A percentile compares a stretch with the other conserved stretches of the same genome.
phyloP scores from a whole-genome alignment of 2,329 filamentous ascomycete species.

The Ophiocordyceps sinensis region DNA sequence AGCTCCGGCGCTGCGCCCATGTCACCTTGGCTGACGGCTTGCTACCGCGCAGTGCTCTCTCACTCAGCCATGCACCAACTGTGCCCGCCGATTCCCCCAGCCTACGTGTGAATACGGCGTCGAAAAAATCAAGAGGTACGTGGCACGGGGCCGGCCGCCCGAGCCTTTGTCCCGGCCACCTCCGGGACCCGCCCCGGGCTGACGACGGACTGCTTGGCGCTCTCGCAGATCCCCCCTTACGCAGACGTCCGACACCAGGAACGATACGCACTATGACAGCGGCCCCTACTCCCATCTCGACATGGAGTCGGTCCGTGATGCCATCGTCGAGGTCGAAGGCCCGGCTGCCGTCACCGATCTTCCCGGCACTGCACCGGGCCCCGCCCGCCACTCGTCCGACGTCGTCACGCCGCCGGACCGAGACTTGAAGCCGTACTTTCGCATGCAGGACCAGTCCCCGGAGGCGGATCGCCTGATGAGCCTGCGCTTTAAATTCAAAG shows the following conservation, averaged over 20 bases:
- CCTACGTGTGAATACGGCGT: constrained; percentile 32
- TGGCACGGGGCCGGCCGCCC: neutral
- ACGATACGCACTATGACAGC: constrained; percentile 1
- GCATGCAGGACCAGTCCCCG: constrained; percentile 3
- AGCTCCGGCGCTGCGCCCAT: neutral
- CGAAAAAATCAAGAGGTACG: constrained; percentile 11
- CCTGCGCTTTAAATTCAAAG: constrained; percentile 11
- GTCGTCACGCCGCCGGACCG: neutral
- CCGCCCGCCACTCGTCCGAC: neutral
- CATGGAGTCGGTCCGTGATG: constrained; percentile 18
- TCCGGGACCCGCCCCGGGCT: too few relatives aligned
- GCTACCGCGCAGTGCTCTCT: constrained; percentile 31
- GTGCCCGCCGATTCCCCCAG: constrained; percentile 34
- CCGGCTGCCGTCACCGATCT: constrained; percentile 1
- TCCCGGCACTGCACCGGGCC: neutral
- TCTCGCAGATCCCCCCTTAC: constrained; percentile 1
- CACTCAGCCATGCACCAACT: constrained; percentile 38
- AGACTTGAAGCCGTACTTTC: constrained; percentile 1
- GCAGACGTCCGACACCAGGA: constrained; percentile 7
- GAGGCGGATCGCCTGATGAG: constrained; percentile 9
- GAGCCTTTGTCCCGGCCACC: neutral
- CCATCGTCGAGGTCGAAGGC: constrained; percentile 17
- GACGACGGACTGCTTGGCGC: neutral
- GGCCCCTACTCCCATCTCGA: constrained; percentile 22
- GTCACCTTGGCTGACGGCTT: neutral